A percentile compares a stretch with the other conserved stretches of the same genome.
Evolutionary conservation across 73 alveolate species (phyloP).

Genomic region (Paramecium biaurelia): DNA sequence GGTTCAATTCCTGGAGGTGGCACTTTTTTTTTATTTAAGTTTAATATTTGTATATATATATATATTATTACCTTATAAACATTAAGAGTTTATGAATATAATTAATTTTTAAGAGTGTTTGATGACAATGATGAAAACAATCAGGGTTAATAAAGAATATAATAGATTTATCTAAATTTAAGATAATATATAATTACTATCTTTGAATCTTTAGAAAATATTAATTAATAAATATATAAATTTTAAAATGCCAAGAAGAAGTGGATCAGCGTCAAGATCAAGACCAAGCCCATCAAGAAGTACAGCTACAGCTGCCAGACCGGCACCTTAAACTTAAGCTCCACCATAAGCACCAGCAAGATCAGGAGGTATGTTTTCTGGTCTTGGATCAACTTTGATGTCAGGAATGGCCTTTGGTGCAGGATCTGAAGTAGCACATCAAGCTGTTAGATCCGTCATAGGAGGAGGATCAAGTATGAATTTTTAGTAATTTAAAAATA

Average conservation of each 20-base stretch:
- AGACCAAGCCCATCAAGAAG: slow-evolving; percentile 56
- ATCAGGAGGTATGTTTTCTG: slow-evolving; percentile 70
- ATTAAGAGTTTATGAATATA: neutral
- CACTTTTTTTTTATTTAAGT: slow-evolving; percentile 44
- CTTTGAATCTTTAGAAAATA: neutral
- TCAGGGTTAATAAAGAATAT: neutral
- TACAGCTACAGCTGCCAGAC: slow-evolving; percentile 64
- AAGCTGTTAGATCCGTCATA: slow-evolving; percentile 68
- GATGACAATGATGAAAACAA: neutral
- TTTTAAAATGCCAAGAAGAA: slow-evolving; percentile 61
- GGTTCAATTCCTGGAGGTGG: slow-evolving; percentile 63
- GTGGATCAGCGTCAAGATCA: slow-evolving; percentile 38
- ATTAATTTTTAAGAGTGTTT: neutral
- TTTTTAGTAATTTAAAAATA: slow-evolving; percentile 1
- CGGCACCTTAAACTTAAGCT: slow-evolving; percentile 52
- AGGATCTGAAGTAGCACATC: slow-evolving; percentile 79
- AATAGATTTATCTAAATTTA: neutral
- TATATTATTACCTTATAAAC: neutral
- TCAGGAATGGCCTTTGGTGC: slow-evolving; percentile 86
- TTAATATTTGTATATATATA: neutral
- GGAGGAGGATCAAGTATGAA: slow-evolving; percentile 55
- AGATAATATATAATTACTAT: neutral
- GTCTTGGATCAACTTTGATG: slow-evolving; percentile 73
- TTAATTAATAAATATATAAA: neutral
- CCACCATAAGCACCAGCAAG: slow-evolving; percentile 48